phyloP scores from a whole-genome alignment of 768 basidiomycete species.

The Solioccasus polychromus region DNA sequence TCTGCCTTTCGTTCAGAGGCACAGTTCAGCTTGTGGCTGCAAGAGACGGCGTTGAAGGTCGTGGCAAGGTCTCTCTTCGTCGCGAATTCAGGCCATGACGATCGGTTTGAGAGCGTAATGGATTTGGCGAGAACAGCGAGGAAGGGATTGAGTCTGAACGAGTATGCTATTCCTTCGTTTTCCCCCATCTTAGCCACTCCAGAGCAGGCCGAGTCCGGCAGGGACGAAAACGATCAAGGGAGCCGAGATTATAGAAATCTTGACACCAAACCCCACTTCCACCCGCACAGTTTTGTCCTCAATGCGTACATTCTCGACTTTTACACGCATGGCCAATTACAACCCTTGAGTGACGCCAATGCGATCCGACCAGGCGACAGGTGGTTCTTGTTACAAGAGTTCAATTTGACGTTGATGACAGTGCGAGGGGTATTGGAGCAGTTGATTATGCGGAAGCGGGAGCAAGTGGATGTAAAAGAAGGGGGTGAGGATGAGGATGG shows the following conservation, averaged over 20 bases:
- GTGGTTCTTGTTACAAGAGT: slow-evolving; percentile 66
- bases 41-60: slow-evolving; percentile 35
- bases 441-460: slow-evolving; percentile 34
- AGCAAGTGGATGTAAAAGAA: slow-evolving; percentile 9
- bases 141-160: slow-evolving; percentile 52
- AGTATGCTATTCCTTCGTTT: slow-evolving; percentile 60
- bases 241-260: not conserved
- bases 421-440: slow-evolving; percentile 51
- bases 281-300: slow-evolving; percentile 31
- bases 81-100: slow-evolving; percentile 64
- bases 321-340: slow-evolving; percentile 59
- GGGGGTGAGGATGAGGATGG: slow-evolving; percentile 14
- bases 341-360: slow-evolving; percentile 48
- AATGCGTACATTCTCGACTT: slow-evolving; percentile 73
- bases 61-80: slow-evolving; percentile 59
- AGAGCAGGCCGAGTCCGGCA: slow-evolving; percentile 12
- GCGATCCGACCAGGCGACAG: slow-evolving; percentile 59
- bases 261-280: not conserved
- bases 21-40: slow-evolving; percentile 37
- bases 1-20: slow-evolving; percentile 7
- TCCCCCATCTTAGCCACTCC: slow-evolving; percentile 28
- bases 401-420: slow-evolving; percentile 46
- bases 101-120: slow-evolving; percentile 46
- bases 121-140: slow-evolving; percentile 55
- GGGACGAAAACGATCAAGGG: not conserved